Evolutionary conservation across 139 green algal species (phyloP), one percentile per base, ranked within the genome.

Genomic region (Astrephomene gubernaculifera): DNA sequence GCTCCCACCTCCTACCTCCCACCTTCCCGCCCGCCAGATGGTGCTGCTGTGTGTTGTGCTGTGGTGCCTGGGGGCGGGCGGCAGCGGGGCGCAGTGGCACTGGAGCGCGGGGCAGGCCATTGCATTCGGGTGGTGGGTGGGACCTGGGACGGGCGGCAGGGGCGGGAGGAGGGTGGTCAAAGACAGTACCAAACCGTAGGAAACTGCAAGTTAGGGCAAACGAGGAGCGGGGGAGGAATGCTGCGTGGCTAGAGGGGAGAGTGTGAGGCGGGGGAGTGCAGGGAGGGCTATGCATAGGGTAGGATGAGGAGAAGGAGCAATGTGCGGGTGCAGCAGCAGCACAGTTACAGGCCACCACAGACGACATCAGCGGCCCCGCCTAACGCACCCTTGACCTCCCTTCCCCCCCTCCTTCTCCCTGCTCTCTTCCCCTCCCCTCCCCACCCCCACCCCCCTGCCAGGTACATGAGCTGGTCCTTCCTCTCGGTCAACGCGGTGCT

Each of bases 401-500:
- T 39, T 41, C 63, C 4, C 67, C 17, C 67, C 67, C 53, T 39
- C 44, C 67, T 9, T n/a, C 57, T 65, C 19, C 14, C 57, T n/a
- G 57, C 22, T 27, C 57, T 6, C n/a, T 27, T 22, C 19, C 63
- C 63, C 29, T 31, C n/a, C 63, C 44, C 70, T 57, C 17, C 8
- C 67, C 1, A 33, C 41, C n/a, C 43, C 2, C 19, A 29, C 29
- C 60, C 41, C 7, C 60, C 61, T 19, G 19, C 12, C 45, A 85
- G 79, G 79, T 85, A 68, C 64, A 67, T 85, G 79, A 68, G 44
- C 60, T 87, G 57, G 60, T 70, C 82, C 33, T 87, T 81, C 76
- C 35, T 87, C 17, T 45, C 61, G 49, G 38, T 88, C 64, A 88
- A 88, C 83, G 71, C 45, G 24, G 61, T 88, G 63, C 83, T 88